Base-by-base conservation (phyloP, 768 basidiomycete genomes). In the Rhodotorula kratochvilovae region DNA sequence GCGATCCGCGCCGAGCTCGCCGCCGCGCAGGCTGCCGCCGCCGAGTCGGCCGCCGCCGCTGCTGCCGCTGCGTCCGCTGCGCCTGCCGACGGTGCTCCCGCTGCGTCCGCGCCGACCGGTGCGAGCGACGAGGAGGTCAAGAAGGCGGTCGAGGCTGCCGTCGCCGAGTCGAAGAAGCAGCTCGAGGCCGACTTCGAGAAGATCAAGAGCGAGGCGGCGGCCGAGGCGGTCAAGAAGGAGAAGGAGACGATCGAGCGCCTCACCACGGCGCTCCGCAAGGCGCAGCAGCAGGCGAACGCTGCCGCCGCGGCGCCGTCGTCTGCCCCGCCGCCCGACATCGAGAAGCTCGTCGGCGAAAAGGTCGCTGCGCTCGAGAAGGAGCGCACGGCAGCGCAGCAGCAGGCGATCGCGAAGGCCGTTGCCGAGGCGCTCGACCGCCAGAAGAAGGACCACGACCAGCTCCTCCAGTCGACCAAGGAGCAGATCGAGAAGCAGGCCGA, bases 261-360 rank as follows among this genome's bases (percentile, higher is more conserved):
- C 36, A 63, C 68, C 21, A 71, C 63, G 23, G 71, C 72, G 35
- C 61, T 63, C 54, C 68, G 64, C 53, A 67, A 73, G 48, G 61
- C 70, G 39, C 76, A 61, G 64, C 58, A 61, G 64, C 58, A 67
- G 51, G 73, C 71, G 19, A 63, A 66, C 29, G 61, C 70, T 23
- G 50, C 59, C 5, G 55, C 67, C 4, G 56, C 61, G 2, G 67
- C 61, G 6, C 16, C 55, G 8, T 29, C 64, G 4, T 36, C 66
- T 13, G 67, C 76, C 1, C 67, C 66, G 6, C 29, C 72, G n/a
- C 64, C 72, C 45, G 42, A 74, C 51, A 60, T 68, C 62, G 76
- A 75, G 21, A 84, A 62, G 73, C 83, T 57, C 79, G 90, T 36
- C 83, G 80, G 64, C 83, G 84, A 55, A 87, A 91, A 79, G 83